A percentile compares a stretch with the other conserved stretches of the same genome.
Evolutionary conservation across 208 protist species (phyloP).

Genomic region (Strigomonas culicis): DNA sequence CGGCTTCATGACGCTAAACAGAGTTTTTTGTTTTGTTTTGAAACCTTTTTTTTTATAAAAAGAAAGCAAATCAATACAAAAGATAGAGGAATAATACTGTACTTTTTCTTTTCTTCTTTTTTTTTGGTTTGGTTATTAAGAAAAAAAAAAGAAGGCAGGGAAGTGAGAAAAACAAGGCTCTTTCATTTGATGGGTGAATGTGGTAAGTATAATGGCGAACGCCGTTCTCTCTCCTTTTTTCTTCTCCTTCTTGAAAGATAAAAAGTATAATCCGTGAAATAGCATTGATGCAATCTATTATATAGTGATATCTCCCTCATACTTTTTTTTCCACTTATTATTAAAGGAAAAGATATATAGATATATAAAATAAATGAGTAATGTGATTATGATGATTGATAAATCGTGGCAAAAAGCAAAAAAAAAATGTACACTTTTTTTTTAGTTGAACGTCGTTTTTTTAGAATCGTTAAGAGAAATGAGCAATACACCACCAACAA

Average conservation of each 20-base stretch:
- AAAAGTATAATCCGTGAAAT: no score
- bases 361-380: neutral
- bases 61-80: constrained; percentile 9
- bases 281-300: no score
- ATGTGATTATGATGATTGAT: neutral
- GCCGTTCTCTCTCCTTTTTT: no score
- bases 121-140: neutral
- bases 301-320: no score
- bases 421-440: constrained; percentile 5
- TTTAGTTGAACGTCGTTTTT: neutral
- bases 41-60: constrained; percentile 7
- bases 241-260: no score
- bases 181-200: no score
- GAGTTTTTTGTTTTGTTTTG: constrained; percentile 5
- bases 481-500: neutral
- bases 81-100: neutral
- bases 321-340: no score
- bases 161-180: neutral
- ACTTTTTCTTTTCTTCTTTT: constrained; percentile 1
- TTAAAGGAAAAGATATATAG: neutral
- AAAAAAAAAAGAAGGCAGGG: neutral
- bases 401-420: constrained; percentile 1
- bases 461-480: neutral
- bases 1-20: neutral
- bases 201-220: no score